Evolutionary conservation across 1,139 yeast species (phyloP).

Genomic region (Hemisphaericaspora xylanilytica): DNA sequence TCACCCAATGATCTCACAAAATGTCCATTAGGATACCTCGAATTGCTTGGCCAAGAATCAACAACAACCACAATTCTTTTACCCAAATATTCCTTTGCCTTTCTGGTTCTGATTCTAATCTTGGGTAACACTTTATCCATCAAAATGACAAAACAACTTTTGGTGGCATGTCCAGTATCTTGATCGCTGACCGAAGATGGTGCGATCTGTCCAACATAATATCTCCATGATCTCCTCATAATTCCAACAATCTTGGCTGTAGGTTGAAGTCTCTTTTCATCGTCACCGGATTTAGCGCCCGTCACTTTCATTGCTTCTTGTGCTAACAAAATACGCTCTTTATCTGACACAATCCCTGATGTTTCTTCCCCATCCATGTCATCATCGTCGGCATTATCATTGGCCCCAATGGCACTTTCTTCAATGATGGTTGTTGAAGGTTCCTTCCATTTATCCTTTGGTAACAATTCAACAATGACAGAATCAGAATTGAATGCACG

Average conservation of each 20-base stretch:
- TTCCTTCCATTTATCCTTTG: conserved; percentile 83
- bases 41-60: conserved; percentile 86
- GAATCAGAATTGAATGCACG: conserved; percentile 91
- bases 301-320: conserved; percentile 72
- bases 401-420: conserved; percentile 62
- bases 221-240: conserved; percentile 90
- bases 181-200: conserved; percentile 68
- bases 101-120: conserved; percentile 81
- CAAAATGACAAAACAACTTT: conserved; percentile 78
- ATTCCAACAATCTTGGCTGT: conserved; percentile 92
- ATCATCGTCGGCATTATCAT: conserved; percentile 58
- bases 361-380: conserved; percentile 33
- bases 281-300: conserved; percentile 19
- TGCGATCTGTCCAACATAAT: conserved; percentile 92
- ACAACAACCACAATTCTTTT: conserved; percentile 89
- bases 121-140: conserved; percentile 91
- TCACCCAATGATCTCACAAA: conserved; percentile 88
- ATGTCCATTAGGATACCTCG: conserved; percentile 92
- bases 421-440: conserved; percentile 81
- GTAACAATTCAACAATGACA: conserved; percentile 87
- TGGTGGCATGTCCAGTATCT: conserved; percentile 57
- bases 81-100: conserved; percentile 76
- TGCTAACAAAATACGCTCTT: conserved; percentile 70
- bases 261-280: conserved; percentile 62
- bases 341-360: conserved; percentile 57